A percentile compares a stretch with the other conserved stretches of the same genome.
phyloP scores from a whole-genome alignment of 2,329 filamentous ascomycete species.

The Monosporascus sp. region DNA sequence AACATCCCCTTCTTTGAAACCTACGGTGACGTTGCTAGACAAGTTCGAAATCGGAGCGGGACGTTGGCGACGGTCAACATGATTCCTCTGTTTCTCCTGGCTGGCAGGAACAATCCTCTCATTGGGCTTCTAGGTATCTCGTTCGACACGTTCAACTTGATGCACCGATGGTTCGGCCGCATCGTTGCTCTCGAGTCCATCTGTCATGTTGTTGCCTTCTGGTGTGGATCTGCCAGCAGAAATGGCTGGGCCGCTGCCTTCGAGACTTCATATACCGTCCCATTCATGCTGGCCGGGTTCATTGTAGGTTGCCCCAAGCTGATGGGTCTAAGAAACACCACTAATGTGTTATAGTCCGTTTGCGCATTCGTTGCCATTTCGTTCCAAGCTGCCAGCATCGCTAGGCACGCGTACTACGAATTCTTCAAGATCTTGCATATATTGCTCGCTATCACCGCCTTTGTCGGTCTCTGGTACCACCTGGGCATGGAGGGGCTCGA shows the following conservation, averaged over 20 bases:
- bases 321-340: background rate
- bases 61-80: slow-evolving; percentile 70
- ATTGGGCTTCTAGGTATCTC: slow-evolving; percentile 67
- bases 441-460: slow-evolving; percentile 49
- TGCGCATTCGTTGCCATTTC: slow-evolving; percentile 56
- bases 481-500: slow-evolving; percentile 48
- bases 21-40: slow-evolving; percentile 36
- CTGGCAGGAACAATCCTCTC: slow-evolving; percentile 72
- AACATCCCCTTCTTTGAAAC: slow-evolving; percentile 54
- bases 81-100: slow-evolving; percentile 68
- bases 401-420: slow-evolving; percentile 76
- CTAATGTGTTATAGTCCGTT: slow-evolving; percentile 39
- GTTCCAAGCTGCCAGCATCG: slow-evolving; percentile 63
- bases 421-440: slow-evolving; percentile 72
- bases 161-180: slow-evolving; percentile 76
- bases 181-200: slow-evolving; percentile 67
- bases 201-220: slow-evolving; percentile 58
- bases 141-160: slow-evolving; percentile 77
- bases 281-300: slow-evolving; percentile 56
- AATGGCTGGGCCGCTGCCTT: slow-evolving; percentile 46
- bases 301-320: slow-evolving; percentile 44
- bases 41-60: slow-evolving; percentile 64
- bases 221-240: slow-evolving; percentile 34
- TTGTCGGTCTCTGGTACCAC: slow-evolving; percentile 65
- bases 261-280: slow-evolving; percentile 26